phyloP scores from a whole-genome alignment of 2,329 filamentous ascomycete species.

The Falciphora oryzae region DNA sequence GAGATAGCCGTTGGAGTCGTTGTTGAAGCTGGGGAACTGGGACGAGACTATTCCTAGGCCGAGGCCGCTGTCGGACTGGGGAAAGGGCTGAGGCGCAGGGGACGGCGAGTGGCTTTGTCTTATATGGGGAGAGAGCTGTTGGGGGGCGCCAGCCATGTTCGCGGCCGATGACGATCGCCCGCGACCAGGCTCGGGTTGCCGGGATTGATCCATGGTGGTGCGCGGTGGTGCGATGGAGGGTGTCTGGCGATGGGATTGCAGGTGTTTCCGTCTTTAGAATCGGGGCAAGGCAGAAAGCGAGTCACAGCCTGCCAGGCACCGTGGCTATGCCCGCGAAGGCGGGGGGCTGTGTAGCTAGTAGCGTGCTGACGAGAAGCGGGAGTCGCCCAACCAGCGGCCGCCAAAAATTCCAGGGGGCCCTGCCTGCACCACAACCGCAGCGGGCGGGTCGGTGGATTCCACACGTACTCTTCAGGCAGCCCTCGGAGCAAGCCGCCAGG shows the following conservation, averaged over 20 bases:
- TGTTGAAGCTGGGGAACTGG: constrained; percentile 38
- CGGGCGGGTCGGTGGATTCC: background rate
- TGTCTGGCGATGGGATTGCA: constrained; percentile 7
- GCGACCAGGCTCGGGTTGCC: constrained; percentile 34
- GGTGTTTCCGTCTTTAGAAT: constrained; percentile 31
- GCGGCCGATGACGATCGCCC: constrained; percentile 58
- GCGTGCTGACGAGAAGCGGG: constrained; percentile 20
- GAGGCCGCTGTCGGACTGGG: constrained; percentile 49
- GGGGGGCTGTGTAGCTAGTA: constrained; percentile 36
- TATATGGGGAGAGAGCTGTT: constrained; percentile 56
- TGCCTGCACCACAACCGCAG: background rate
- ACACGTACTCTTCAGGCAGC: background rate
- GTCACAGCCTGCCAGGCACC: constrained; percentile 37
- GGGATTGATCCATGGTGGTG: constrained; percentile 43
- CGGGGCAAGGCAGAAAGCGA: constrained; percentile 38
- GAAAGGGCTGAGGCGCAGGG: constrained; percentile 38
- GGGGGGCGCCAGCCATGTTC: constrained; percentile 24
- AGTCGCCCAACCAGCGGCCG: constrained; percentile 6
- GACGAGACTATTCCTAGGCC: constrained; percentile 52
- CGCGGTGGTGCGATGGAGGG: constrained; percentile 13
- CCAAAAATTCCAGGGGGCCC: background rate
- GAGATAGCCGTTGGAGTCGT: constrained; percentile 42
- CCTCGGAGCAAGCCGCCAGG: background rate
- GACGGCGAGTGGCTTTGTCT: constrained; percentile 61
- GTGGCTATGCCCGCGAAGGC: constrained; percentile 32